Conservation (phyloP, 179 eudicot species). For the Drosera spatulata region DNA sequence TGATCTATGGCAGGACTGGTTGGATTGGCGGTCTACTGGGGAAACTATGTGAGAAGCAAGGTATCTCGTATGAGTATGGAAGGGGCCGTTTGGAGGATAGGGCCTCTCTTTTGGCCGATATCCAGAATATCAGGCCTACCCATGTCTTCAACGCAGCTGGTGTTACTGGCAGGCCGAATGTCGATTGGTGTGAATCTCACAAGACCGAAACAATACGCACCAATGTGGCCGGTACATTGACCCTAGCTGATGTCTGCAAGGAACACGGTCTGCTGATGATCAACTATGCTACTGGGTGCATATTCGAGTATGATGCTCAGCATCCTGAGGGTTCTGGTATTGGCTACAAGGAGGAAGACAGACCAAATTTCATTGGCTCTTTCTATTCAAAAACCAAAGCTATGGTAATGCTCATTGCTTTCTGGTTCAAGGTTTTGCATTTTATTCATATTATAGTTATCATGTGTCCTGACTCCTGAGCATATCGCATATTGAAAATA, state of each 20-base stretch:
- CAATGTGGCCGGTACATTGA: conserved; percentile 83
- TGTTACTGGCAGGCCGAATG: conserved; percentile 87
- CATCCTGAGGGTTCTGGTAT: conserved; percentile 79
- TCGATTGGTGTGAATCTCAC: conserved; percentile 92
- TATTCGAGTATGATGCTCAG: conserved; percentile 68
- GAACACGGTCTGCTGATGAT: conserved; percentile 75
- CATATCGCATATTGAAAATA: too few relatives aligned
- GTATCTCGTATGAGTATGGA: conserved; percentile 74
- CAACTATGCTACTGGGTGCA: conserved; percentile 88
- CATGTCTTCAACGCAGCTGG: conserved; percentile 96
- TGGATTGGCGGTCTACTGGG: conserved; percentile 96
- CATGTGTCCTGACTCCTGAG: too few relatives aligned
- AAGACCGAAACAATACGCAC: conserved; percentile 78
- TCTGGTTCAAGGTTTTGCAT: too few relatives aligned
- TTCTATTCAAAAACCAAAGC: conserved; percentile 95
- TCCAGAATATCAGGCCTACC: conserved; percentile 65
- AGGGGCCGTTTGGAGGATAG: conserved; percentile 77
- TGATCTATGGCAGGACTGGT: conserved; percentile 82
- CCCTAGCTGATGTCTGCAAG: conserved; percentile 72
- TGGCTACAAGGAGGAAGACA: conserved; percentile 88
- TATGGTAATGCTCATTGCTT: conserved; percentile 27
- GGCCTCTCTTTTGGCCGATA: conserved; percentile 49
- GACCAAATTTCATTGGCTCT: conserved; percentile 68
- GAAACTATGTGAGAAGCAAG: conserved; percentile 76
- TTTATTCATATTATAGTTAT: too few relatives aligned